These are phyloP conservation scores for Capronia coronata DNA, from an alignment of 2,329 filamentous ascomycete genomes.

Conservation along the genomic window DNA sequence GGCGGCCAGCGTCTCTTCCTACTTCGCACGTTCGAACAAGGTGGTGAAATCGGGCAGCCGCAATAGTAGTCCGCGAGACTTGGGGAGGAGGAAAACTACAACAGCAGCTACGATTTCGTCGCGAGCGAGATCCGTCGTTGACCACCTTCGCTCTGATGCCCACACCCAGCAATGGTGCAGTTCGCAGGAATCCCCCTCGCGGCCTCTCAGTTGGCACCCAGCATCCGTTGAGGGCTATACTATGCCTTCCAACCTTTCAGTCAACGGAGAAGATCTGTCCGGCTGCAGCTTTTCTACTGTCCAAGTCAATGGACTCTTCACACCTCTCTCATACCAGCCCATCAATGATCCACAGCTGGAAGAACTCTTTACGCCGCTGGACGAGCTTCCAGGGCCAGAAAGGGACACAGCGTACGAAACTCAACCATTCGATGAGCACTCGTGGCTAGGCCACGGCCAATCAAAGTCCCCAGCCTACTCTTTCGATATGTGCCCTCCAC, in stretches of 20 bases:
- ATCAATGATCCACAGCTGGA: constrained; percentile 25
- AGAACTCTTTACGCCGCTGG: constrained; percentile 24
- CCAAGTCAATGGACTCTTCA: constrained; percentile 27
- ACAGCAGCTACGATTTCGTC: constrained; percentile 19
- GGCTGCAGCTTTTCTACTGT: constrained; percentile 20
- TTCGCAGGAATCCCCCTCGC: constrained; percentile 7
- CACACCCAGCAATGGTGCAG: constrained; percentile 13
- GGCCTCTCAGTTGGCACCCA: constrained; percentile 29
- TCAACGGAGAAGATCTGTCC: constrained; percentile 7
- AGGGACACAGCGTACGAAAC: constrained; percentile 4
- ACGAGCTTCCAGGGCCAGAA: constrained; percentile 17
- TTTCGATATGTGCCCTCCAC: constrained; percentile 2
- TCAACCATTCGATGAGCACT: constrained; percentile 3
- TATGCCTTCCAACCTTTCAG: constrained; percentile 2
- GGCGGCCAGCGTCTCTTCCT: constrained; percentile 17
- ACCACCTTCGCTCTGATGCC: constrained; percentile 19
- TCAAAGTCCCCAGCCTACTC: neutral
- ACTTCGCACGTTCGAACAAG: constrained; percentile 24
- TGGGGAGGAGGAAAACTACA: constrained; percentile 23
- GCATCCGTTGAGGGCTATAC: constrained; percentile 13
- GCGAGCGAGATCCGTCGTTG: constrained; percentile 23
- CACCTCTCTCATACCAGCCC: constrained; percentile 23
- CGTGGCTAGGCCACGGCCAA: constrained; percentile 13
- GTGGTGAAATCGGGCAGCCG: constrained; percentile 26
- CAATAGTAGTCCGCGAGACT: constrained; percentile 23